Conservation (phyloP, 371 early-diverging fungal species). For the Encephalitozoon cuniculi region DNA sequence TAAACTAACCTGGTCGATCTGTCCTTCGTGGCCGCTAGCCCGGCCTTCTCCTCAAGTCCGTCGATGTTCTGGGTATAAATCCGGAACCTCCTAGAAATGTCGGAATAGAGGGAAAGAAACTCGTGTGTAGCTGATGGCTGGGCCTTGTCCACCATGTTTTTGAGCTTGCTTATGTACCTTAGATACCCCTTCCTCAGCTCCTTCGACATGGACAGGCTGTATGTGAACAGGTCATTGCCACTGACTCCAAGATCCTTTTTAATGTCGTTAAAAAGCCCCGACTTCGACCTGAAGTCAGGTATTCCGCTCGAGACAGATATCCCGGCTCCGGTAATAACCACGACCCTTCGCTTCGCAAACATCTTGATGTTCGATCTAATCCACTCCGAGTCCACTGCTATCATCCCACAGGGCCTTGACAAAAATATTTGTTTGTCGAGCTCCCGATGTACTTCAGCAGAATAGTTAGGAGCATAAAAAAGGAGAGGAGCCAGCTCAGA, state of each 20-base stretch:
- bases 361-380: conserved; percentile 4
- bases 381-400: conserved; percentile 9
- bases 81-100: conserved; percentile 70
- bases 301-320: conserved; percentile 88
- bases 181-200: conserved; percentile 72
- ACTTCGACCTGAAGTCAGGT: conserved; percentile 87
- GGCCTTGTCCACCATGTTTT: conserved; percentile 66
- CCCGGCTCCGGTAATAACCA: conserved; percentile 79
- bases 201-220: conserved; percentile 62
- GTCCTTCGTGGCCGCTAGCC: conserved; percentile 62
- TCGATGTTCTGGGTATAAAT: conserved; percentile 97
- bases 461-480: conserved; percentile 62
- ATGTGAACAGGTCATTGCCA: conserved; percentile 85
- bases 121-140: conserved; percentile 73
- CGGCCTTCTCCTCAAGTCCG: conserved; percentile 78
- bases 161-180: conserved; percentile 81
- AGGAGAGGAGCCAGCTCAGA: conserved; percentile 70
- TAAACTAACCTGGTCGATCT: conserved; percentile 45
- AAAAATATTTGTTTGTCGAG: conserved; percentile 16
- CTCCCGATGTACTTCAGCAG: conserved; percentile 47
- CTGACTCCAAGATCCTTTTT: conserved; percentile 69
- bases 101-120: conserved; percentile 74
- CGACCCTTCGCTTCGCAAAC: conserved; percentile 63
- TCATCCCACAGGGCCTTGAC: background rate
- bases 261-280: conserved; percentile 82